phyloP scores from a whole-genome alignment of 2,329 filamentous ascomycete genomes.

The Sordariomycetes sp. region DNA sequence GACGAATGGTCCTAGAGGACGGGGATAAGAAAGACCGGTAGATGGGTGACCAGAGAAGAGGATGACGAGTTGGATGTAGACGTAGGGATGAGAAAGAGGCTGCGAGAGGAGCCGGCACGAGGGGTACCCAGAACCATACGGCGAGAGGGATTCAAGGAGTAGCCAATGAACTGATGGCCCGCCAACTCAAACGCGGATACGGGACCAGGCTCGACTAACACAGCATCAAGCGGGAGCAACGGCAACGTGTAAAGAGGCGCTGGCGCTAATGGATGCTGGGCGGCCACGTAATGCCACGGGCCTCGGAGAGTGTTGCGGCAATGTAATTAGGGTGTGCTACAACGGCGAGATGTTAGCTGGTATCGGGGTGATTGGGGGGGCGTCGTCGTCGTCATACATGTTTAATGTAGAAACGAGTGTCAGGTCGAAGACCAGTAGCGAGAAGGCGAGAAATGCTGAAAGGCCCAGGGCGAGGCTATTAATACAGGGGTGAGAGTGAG shows the following conservation, averaged over 20 bases:
- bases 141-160: neutral
- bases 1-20: neutral
- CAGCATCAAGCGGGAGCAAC: neutral
- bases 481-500: neutral
- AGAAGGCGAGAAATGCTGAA: neutral
- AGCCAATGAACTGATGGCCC: neutral
- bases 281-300: neutral
- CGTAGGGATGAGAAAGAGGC: neutral
- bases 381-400: neutral
- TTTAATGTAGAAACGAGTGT: neutral
- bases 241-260: neutral
- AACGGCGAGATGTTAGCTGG: neutral
- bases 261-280: neutral
- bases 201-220: neutral
- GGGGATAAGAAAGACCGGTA: neutral
- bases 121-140: neutral
- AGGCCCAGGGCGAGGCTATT: neutral
- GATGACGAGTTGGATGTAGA: neutral
- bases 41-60: neutral
- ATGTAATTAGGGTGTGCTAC: neutral
- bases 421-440: neutral
- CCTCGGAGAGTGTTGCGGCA: neutral
- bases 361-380: neutral
- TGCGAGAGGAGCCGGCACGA: neutral
- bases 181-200: neutral